phyloP scores from a whole-genome alignment of 2,329 filamentous ascomycete species.

The Microsporum audouinii region DNA sequence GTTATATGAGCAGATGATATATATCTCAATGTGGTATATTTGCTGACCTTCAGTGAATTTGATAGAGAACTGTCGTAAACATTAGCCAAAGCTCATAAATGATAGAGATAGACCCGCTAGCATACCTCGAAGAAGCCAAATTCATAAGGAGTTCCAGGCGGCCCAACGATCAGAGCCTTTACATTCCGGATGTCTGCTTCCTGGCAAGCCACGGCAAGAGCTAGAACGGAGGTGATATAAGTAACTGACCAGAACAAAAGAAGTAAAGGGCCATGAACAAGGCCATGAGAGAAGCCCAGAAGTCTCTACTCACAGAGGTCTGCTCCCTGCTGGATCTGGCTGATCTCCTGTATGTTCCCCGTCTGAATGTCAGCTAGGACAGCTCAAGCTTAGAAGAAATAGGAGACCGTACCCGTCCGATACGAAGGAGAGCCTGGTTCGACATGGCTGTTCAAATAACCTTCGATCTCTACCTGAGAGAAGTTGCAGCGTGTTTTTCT shows the following conservation, averaged over 20 bases:
- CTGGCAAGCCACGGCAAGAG: constrained; percentile 73
- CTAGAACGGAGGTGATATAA: constrained; percentile 35
- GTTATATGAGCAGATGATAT: background rate
- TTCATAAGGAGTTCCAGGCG: constrained; percentile 89
- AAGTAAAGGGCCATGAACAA: background rate
- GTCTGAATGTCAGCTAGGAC: constrained; percentile 11
- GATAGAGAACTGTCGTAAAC: constrained; percentile 53
- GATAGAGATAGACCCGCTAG: constrained; percentile 6
- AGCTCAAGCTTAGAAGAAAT: background rate
- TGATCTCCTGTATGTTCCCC: constrained; percentile 54
- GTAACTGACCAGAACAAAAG: background rate
- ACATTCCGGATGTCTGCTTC: constrained; percentile 84
- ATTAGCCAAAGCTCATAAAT: background rate
- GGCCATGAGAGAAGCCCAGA: background rate
- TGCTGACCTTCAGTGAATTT: constrained; percentile 60
- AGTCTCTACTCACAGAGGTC: constrained; percentile 60
- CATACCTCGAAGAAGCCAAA: constrained; percentile 91
- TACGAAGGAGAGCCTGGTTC: constrained; percentile 78
- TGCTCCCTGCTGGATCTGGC: constrained; percentile 68
- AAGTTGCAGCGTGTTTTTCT: background rate
- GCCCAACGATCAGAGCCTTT: constrained; percentile 77
- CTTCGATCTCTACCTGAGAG: background rate
- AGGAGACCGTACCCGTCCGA: constrained; percentile 56
- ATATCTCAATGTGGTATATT: background rate
- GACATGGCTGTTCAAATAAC: constrained; percentile 44